Evolutionary conservation across 495 filamentous ascomycete species (phyloP).

Genomic region (Ramalina intermedia): DNA sequence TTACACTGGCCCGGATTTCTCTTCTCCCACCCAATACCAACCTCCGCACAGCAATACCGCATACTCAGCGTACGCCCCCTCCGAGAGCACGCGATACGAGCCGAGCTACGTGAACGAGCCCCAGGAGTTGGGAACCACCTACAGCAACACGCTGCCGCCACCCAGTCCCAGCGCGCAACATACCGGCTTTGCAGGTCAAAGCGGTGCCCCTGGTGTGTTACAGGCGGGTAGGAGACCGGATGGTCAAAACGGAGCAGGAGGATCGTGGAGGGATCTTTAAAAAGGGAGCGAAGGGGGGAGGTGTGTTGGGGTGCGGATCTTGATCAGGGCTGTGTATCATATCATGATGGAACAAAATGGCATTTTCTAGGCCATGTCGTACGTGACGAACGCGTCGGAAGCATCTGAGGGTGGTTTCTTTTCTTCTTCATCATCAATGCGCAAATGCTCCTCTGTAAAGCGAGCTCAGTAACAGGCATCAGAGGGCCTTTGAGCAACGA

Average conservation of each 20-base stretch:
- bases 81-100: conserved; percentile 11
- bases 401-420: too few species aligned
- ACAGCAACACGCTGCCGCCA: conserved; percentile 7
- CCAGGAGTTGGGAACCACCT: conserved; percentile 7
- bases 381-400: conserved; percentile 6
- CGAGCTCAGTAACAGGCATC: too few species aligned
- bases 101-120: conserved; percentile 8
- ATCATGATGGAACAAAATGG: conserved; percentile 27
- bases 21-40: background rate
- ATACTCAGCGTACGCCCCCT: conserved; percentile 10
- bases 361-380: conserved; percentile 16
- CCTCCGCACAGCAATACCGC: conserved; percentile 1
- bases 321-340: too few species aligned
- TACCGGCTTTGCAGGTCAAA: background rate
- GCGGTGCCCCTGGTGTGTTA: conserved; percentile 3
- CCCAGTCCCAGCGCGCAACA: conserved; percentile 5
- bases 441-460: too few species aligned
- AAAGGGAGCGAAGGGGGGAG: background rate
- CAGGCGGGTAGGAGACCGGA: conserved; percentile 7
- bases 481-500: too few species aligned
- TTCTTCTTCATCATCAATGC: too few species aligned
- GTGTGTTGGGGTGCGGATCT: background rate
- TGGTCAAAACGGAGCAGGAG: background rate
- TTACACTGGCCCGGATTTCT: conserved; percentile 12
- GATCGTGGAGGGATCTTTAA: conserved; percentile 12